Conservation (phyloP, 1,139 yeast genomes). For the Hemisphaericaspora lyxosophila region DNA sequence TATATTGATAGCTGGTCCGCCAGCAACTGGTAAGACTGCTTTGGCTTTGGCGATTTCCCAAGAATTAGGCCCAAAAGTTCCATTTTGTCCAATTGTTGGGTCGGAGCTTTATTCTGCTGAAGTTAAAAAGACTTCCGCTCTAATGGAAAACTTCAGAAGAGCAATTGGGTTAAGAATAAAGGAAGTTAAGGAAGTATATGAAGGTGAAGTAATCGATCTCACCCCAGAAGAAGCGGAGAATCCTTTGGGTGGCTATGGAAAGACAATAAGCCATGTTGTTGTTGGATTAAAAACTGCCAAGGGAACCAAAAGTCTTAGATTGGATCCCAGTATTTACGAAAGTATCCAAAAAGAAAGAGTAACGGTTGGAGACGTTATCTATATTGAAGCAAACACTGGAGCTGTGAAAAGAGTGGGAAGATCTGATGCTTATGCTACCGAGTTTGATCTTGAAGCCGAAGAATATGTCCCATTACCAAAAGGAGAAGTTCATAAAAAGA, state of each 20-base stretch:
- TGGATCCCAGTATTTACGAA: constrained; percentile 95
- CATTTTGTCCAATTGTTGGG: constrained; percentile 97
- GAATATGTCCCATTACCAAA: constrained; percentile 98
- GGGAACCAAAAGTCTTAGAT: constrained; percentile 88
- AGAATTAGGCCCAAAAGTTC: constrained; percentile 97
- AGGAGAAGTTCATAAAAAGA: constrained; percentile 98
- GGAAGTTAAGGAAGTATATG: constrained; percentile 97
- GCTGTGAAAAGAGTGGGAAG: constrained; percentile 97
- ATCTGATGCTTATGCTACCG: constrained; percentile 97
- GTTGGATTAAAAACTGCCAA: constrained; percentile 94
- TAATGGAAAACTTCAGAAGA: constrained; percentile 96
- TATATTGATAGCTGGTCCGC: constrained; percentile 93
- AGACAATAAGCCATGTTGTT: constrained; percentile 90
- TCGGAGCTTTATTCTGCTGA: constrained; percentile 95
- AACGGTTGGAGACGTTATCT: constrained; percentile 92
- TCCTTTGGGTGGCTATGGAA: constrained; percentile 97
- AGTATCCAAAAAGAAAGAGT: constrained; percentile 94
- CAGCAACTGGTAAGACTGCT: constrained; percentile 98
- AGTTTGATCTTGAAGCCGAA: constrained; percentile 96
- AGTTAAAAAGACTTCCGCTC: constrained; percentile 93
- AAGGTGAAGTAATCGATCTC: constrained; percentile 95
- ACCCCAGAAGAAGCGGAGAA: constrained; percentile 97
- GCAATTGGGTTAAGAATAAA: constrained; percentile 95
- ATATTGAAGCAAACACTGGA: constrained; percentile 96
- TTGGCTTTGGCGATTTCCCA: constrained; percentile 94